Base-by-base conservation (phyloP, 2,329 filamentous ascomycete genomes). In the Phaeosphaeriaceae sp. region DNA sequence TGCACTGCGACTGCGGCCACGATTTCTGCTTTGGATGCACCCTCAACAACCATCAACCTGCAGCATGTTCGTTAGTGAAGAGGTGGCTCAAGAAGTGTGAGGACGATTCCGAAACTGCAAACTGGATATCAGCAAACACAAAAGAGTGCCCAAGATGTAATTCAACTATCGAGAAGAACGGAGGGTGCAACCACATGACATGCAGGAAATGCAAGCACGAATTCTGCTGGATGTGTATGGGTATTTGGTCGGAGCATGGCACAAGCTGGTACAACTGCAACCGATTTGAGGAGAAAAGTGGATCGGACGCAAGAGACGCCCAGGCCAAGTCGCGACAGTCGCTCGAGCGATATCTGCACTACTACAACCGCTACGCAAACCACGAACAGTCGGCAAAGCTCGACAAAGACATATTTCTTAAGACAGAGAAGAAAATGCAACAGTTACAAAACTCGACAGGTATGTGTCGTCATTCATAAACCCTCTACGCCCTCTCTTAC, bases 201-300 rank as follows among this genome's bases (percentile, higher is more conserved):
- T 97, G 92, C 72, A 82, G 92, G 48, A 97, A 97, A 74, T 97
- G 92, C 78, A 91, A 92, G 67, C 87, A 97, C 68, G 92, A 97
- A 68, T 97, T 99, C 68, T 99, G 94, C 77, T 99, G 94, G 94
- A 97, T 99, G 89, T 99, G 94, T 69, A 99, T 99, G 94, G 94
- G 94, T 0, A 80, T 96, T 1, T 99, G 94, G 94, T 95, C 92
- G 1, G 94, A 99, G 75, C 94, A 99, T 71, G 94, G 94, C 56
- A 99, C 93, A 3, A 96, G 91, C 76, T 99, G 94, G 94, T 99
- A 99, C 80, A 99, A 96, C 74, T 99, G 94, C 82, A 99, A 96
- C 71, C 83, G 94, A 7, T 99, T 88, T 65, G 94, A 99, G 70
- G 94, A 97, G 77, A 97, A 94, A 81, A 96, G 90, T 58, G 94